phyloP scores from a whole-genome alignment of 2,329 filamentous ascomycete genomes.

The Colletotrichum sp. region DNA sequence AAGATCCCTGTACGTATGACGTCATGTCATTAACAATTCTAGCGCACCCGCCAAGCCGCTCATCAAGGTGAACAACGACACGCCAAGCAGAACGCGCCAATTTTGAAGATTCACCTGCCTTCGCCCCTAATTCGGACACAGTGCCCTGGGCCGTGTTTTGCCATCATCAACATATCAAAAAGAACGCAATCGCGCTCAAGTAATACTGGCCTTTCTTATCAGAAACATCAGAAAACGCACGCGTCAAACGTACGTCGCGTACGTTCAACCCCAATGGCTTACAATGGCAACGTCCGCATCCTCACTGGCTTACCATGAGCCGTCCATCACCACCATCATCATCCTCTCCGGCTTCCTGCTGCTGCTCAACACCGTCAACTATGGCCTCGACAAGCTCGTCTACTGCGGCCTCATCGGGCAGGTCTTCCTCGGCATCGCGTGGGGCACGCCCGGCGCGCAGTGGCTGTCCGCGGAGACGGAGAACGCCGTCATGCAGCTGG shows the following conservation, averaged over 20 bases:
- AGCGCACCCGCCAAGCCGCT: background rate
- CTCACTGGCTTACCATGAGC: conserved; percentile 65
- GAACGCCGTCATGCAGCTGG: conserved; percentile 64
- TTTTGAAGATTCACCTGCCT: background rate
- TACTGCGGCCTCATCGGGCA: conserved; percentile 78
- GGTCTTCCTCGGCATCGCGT: conserved; percentile 72
- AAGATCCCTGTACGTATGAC: background rate
- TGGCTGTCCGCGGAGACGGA: conserved; percentile 61
- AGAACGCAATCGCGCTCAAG: background rate
- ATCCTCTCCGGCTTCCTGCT: conserved; percentile 66
- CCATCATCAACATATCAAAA: background rate
- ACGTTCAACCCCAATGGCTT: background rate
- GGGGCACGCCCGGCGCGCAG: conserved; percentile 68
- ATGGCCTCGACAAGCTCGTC: conserved; percentile 60
- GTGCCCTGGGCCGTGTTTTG: background rate
- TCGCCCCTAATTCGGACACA: background rate
- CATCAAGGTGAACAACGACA: no score
- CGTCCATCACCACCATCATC: conserved; percentile 63
- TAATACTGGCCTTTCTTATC: background rate
- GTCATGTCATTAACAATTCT: background rate
- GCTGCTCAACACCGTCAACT: conserved; percentile 63
- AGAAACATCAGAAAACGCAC: no score
- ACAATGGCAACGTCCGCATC: conserved; percentile 8
- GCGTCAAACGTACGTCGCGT: background rate
- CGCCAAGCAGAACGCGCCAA: background rate